Percentiles rank a stretch among this genome's conserved stretches.
These are phyloP conservation scores for Nitzschia putrida DNA, from an alignment of 108 stramenopile species.

Conservation along the genomic window DNA sequence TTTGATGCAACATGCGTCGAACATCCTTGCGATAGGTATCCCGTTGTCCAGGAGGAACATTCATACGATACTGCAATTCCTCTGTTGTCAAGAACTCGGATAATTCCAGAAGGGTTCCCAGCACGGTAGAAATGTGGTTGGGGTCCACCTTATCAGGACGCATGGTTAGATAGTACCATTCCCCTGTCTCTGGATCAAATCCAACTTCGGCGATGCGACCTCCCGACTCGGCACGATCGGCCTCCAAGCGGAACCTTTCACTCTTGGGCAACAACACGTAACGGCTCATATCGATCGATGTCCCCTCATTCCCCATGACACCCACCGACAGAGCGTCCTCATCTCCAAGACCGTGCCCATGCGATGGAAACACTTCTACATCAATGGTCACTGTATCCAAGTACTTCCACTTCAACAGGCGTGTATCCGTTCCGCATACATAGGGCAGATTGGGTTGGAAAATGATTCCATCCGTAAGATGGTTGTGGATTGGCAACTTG, in stretches of 20 bases:
- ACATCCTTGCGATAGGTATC: slow-evolving; percentile 85
- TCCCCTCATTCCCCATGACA: slow-evolving; percentile 76
- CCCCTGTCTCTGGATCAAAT: slow-evolving; percentile 85
- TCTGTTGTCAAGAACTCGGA: slow-evolving; percentile 83
- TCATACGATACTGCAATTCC: slow-evolving; percentile 85
- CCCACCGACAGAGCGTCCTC: slow-evolving; percentile 62
- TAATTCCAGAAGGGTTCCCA: slow-evolving; percentile 85
- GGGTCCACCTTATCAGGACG: slow-evolving; percentile 84
- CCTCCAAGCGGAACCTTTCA: slow-evolving; percentile 82
- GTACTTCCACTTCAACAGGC: slow-evolving; percentile 96
- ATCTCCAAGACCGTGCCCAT: slow-evolving; percentile 22
- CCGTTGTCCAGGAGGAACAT: slow-evolving; percentile 67
- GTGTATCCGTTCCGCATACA: slow-evolving; percentile 83
- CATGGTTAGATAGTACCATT: slow-evolving; percentile 92
- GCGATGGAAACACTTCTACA: slow-evolving; percentile 75
- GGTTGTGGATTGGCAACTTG: slow-evolving; percentile 76
- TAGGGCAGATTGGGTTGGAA: slow-evolving; percentile 91
- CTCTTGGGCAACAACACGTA: slow-evolving; percentile 70
- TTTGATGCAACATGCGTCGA: slow-evolving; percentile 75
- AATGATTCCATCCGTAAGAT: slow-evolving; percentile 94
- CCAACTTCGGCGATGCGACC: slow-evolving; percentile 86
- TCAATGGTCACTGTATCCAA: slow-evolving; percentile 95
- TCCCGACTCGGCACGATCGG: slow-evolving; percentile 62
- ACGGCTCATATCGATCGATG: slow-evolving; percentile 81
- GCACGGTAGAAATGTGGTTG: slow-evolving; percentile 83